A percentile compares a stretch with the other conserved stretches of the same genome.
phyloP scores from a whole-genome alignment of 2,329 filamentous ascomycete genomes.

The Aspergillus brunneoviolaceus region DNA sequence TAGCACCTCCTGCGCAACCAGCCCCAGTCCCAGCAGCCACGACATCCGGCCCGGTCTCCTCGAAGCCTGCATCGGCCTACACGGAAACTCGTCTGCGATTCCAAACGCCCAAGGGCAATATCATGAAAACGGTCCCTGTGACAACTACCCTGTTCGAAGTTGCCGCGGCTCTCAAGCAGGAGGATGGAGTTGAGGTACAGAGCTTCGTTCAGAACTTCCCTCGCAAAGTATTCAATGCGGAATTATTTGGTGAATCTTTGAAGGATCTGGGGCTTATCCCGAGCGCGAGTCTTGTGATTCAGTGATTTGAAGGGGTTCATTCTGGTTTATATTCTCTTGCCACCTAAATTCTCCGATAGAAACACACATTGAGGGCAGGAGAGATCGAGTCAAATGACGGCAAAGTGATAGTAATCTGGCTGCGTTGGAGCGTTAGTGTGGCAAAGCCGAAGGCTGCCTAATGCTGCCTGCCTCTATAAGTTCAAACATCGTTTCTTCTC shows the following conservation, averaged over 20 bases:
- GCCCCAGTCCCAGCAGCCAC: conserved; percentile 46
- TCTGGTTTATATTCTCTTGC: neutral
- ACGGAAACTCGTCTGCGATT: conserved; percentile 79
- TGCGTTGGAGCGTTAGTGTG: neutral
- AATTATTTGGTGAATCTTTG: conserved; percentile 86
- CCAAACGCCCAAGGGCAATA: conserved; percentile 71
- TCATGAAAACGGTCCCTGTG: conserved; percentile 84
- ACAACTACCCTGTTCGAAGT: conserved; percentile 94
- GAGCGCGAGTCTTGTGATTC: conserved; percentile 81
- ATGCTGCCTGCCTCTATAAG: neutral
- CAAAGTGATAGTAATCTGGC: neutral
- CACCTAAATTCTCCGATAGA: neutral
- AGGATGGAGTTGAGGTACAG: conserved; percentile 67
- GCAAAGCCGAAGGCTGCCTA: neutral
- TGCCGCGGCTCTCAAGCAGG: conserved; percentile 69
- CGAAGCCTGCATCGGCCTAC: conserved; percentile 69
- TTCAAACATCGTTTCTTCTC: neutral
- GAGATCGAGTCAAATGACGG: neutral
- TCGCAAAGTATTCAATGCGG: conserved; percentile 69
- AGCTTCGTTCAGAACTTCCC: conserved; percentile 88
- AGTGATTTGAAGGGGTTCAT: conserved; percentile 33
- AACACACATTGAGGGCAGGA: neutral
- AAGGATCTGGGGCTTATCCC: conserved; percentile 90
- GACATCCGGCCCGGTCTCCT: conserved; percentile 49
- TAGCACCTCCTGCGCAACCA: conserved; percentile 51